phyloP scores from a whole-genome alignment of 2,329 filamentous ascomycete species.

The Clonostachys solani region DNA sequence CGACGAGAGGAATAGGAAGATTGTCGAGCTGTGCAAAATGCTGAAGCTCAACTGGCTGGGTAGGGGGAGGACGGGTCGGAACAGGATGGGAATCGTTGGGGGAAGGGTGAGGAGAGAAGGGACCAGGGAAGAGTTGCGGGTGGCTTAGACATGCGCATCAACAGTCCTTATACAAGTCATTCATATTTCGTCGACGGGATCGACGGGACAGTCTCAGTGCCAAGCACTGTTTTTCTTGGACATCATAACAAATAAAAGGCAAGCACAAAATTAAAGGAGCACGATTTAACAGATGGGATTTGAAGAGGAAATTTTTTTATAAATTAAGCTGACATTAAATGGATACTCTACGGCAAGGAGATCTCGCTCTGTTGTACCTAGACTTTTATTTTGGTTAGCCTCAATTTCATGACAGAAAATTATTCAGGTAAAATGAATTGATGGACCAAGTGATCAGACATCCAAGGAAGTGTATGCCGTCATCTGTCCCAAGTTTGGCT shows the following conservation, averaged over 20 bases:
- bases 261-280: no score
- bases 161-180: no score
- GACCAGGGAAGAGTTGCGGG: constrained; percentile 33
- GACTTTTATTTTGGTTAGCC: background rate
- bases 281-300: background rate
- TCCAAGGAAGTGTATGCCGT: constrained; percentile 37
- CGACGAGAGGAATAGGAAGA: constrained; percentile 70
- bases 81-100: constrained; percentile 86
- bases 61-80: constrained; percentile 80
- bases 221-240: no score
- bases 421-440: no score
- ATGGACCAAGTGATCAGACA: background rate
- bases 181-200: no score
- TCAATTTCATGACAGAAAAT: background rate
- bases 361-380: background rate
- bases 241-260: no score
- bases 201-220: no score
- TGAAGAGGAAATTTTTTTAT: background rate
- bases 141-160: constrained; percentile 13
- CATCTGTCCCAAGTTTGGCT: constrained; percentile 64
- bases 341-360: no score
- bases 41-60: constrained; percentile 97
- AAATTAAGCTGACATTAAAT: no score
- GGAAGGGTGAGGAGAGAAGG: constrained; percentile 46
- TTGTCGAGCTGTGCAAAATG: constrained; percentile 79